Conservation (phyloP, 2,329 filamentous ascomycete species). For the Calonectria pauciramosa region DNA sequence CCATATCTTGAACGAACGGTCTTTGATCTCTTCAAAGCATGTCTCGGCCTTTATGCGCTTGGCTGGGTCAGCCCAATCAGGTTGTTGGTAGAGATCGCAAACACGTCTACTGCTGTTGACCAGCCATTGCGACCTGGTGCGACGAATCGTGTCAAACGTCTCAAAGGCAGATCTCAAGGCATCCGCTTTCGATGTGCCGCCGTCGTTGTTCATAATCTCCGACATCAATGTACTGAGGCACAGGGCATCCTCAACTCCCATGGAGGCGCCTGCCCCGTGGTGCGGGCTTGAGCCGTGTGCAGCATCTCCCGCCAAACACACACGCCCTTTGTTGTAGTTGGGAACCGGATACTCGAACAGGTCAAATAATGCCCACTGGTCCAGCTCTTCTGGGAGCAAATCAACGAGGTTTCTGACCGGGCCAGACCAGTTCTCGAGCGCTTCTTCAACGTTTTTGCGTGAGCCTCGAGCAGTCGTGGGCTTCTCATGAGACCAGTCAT, state of each 20-base stretch:
- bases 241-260: not conserved
- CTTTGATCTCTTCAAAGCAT: not conserved
- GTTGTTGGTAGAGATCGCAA: not conserved
- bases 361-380: slow-evolving; percentile 1
- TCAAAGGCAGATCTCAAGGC: not conserved
- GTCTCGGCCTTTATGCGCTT: not conserved
- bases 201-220: not conserved
- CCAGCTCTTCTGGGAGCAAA: not conserved
- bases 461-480: not conserved
- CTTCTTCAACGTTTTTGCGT: not conserved
- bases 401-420: not conserved
- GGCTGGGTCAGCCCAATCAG: not conserved
- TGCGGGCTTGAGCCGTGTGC: not conserved
- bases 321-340: not conserved
- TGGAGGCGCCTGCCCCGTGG: not conserved
- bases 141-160: not conserved
- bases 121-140: not conserved
- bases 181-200: not conserved
- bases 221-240: not conserved
- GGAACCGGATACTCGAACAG: not conserved
- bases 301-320: not conserved
- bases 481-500: not conserved
- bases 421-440: not conserved
- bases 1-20: not conserved
- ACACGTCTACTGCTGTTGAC: not conserved